Base-by-base conservation (phyloP, 345 rosid species). In the Eucalyptus caleyi region DNA sequence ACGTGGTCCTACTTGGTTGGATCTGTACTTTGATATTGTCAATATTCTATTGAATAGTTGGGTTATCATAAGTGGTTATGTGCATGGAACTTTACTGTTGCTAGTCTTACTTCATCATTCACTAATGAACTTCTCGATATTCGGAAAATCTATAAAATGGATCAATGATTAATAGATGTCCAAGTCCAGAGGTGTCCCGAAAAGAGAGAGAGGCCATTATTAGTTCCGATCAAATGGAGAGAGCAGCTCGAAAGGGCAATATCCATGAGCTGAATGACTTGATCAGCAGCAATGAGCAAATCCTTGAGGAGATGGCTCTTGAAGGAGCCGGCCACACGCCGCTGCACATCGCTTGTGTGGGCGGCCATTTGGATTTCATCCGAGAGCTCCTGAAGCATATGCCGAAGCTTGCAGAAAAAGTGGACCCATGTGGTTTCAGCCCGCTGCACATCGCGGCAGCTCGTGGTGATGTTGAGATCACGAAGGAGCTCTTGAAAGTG, bases 221-320 rank as follows among this genome's bases (percentile, higher is more conserved):
- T 53, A 53, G 26, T 19, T 53, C 26, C 24, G 11, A 19, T 53
- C 9, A 53, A 53, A 53, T 53, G 23, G 24, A 49, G 2, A 3
- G 7, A 16, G 54, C 54, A 16, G 1, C 54, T 51, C 23, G 23
- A 51, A 18, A 26, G 65, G 65, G 65, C 65, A 59, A 59, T 26
- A 59, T 59, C 65, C 3, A 26, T 2, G 65, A 59, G 65, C 65
- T 59, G n/a, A 5, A 26, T 0, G 65, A 59, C 30, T 59, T 59
- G 65, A 26, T 59, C 15, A 0, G 15, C 1, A 26, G 65, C 7
- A 59, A 26, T 59, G n/a, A 26, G 65, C 65, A 0, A 0, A 9
- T 59, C 65, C 65, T 26, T 1, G 6, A 54, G 26, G 26, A 54
- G 60, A 54, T 54, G 11, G 26, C 24, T 54, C 26, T 54, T 2